These are phyloP conservation scores for Schizothecium vesticola DNA, from an alignment of 495 filamentous ascomycete genomes.

Conservation along the genomic window DNA sequence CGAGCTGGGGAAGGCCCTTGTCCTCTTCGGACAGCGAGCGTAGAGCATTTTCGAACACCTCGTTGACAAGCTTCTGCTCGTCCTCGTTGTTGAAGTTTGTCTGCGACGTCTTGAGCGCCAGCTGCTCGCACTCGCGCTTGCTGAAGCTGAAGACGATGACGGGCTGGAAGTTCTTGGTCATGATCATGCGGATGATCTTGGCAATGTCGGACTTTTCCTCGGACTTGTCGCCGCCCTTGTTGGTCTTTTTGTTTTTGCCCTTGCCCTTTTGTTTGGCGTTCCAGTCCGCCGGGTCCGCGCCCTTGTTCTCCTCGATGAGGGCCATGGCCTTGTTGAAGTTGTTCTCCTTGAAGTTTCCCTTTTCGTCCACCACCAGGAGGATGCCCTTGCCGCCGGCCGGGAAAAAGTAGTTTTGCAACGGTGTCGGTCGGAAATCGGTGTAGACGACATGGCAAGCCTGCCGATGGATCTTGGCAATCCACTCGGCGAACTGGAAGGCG, in stretches of 20 bases:
- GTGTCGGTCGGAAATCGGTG: constrained; percentile 94
- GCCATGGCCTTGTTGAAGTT: constrained; percentile 97
- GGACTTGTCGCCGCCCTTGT: constrained; percentile 71
- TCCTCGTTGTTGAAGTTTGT: constrained; percentile 97
- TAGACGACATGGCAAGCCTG: constrained; percentile 98
- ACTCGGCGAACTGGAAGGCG: constrained; percentile 98
- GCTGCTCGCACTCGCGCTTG: constrained; percentile 87
- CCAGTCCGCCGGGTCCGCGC: constrained; percentile 72
- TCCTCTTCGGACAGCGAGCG: constrained; percentile 88
- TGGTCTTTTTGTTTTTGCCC: constrained; percentile 84
- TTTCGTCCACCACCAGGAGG: constrained; percentile 92
- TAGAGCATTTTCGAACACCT: constrained; percentile 88
- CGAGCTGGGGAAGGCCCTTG: constrained; percentile 77
- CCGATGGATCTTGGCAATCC: constrained; percentile 93
- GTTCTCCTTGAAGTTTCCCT: constrained; percentile 87
- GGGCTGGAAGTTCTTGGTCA: constrained; percentile 90
- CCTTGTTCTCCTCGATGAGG: constrained; percentile 79
- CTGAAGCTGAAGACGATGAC: constrained; percentile 99
- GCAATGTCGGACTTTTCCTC: constrained; percentile 75
- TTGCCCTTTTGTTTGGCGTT: constrained; percentile 74
- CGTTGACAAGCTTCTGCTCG: constrained; percentile 89
- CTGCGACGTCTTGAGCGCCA: constrained; percentile 75
- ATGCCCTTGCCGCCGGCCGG: constrained; percentile 91
- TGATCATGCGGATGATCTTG: constrained; percentile 98
- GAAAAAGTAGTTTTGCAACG: constrained; percentile 96